phyloP scores from a whole-genome alignment of 2,329 filamentous ascomycete species.

The Aspergillus caelatus region DNA sequence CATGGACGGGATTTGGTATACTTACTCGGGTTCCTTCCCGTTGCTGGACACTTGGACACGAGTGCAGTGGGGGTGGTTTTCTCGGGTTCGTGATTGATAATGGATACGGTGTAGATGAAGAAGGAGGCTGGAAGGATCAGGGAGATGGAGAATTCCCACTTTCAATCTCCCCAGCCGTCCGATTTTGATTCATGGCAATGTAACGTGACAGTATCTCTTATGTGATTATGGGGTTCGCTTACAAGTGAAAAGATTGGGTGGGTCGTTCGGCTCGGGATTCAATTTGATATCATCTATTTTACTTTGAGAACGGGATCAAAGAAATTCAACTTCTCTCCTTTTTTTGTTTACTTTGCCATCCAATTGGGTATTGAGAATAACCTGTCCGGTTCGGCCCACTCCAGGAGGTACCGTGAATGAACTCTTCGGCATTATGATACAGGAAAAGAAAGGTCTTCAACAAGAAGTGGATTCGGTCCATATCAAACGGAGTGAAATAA shows the following conservation, averaged over 20 bases:
- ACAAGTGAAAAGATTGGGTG: not conserved
- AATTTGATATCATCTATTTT: not conserved
- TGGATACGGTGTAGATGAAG: not conserved
- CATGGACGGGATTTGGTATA: not conserved
- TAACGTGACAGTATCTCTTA: not conserved
- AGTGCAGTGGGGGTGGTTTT: not conserved
- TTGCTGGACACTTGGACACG: not conserved
- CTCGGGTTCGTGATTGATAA: not conserved
- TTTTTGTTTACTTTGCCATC: not conserved
- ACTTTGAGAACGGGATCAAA: not conserved
- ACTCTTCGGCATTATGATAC: not conserved
- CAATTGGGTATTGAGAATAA: not conserved
- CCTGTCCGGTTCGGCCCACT: not conserved
- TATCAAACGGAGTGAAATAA: not conserved
- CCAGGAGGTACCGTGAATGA: slow-evolving; percentile 6
- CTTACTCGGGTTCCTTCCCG: not conserved
- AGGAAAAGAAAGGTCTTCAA: not conserved
- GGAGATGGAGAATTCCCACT: not conserved
- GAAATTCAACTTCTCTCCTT: not conserved
- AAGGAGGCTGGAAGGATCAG: not conserved
- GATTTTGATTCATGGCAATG: too few relatives aligned
- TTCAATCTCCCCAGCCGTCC: not conserved
- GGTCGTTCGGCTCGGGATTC: not conserved
- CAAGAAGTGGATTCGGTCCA: not conserved
- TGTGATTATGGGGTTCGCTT: not conserved